Evolutionary conservation across 129 eudicot species (phyloP).

Genomic region (Saposhnikovia divaricata): DNA sequence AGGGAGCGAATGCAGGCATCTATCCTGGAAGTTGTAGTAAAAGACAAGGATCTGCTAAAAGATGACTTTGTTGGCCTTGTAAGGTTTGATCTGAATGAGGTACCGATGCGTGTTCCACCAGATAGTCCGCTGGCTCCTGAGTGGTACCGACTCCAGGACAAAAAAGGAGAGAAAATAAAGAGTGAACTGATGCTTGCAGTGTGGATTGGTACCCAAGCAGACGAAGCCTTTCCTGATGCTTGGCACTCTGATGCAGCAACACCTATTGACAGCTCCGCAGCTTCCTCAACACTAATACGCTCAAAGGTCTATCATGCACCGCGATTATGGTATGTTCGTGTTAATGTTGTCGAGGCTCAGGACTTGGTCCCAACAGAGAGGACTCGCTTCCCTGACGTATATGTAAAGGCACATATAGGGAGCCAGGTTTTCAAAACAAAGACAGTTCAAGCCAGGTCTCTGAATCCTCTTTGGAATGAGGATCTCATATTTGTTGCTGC

Average conservation of each 20-base stretch:
- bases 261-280: constrained; percentile 73
- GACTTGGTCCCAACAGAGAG: constrained; percentile 78
- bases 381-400: constrained; percentile 80
- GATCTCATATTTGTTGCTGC: constrained; percentile 89
- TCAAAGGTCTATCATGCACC: constrained; percentile 98
- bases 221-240: constrained; percentile 91
- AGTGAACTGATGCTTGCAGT: constrained; percentile 96
- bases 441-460: constrained; percentile 70
- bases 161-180: constrained; percentile 78
- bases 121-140: constrained; percentile 97
- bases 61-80: constrained; percentile 84
- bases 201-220: constrained; percentile 98
- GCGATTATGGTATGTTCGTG: constrained; percentile 92
- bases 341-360: constrained; percentile 92
- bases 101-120: constrained; percentile 90
- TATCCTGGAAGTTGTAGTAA: constrained; percentile 74
- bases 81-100: constrained; percentile 83
- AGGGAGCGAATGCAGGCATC: constrained; percentile 92
- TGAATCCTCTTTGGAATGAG: constrained; percentile 89
- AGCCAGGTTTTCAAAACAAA: constrained; percentile 81
- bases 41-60: constrained; percentile 86
- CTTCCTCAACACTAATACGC: constrained; percentile 60
- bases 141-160: constrained; percentile 83
- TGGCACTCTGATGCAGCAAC: constrained; percentile 94
- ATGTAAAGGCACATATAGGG: constrained; percentile 89